Evolutionary conservation across 192 early-diverging fungal species (phyloP).

Genomic region (Gorgonomyces haynaldii): DNA sequence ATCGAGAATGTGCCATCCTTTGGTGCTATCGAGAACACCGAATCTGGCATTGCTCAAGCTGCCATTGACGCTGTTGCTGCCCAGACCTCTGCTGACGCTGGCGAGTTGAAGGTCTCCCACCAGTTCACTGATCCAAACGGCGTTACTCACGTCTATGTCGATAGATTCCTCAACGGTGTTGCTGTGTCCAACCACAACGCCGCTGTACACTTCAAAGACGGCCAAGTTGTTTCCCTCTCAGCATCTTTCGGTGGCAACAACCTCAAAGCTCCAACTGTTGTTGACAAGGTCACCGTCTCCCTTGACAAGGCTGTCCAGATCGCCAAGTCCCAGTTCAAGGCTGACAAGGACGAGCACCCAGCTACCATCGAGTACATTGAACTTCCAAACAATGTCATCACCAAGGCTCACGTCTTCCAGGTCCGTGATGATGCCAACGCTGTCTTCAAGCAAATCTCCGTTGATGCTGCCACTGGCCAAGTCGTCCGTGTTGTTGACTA

Average conservation of each 20-base stretch:
- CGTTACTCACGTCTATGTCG: conserved; percentile 3
- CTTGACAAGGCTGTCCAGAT: conserved; percentile 6
- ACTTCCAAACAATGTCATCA: not conserved
- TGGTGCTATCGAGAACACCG: not conserved
- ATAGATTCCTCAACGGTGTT: not conserved
- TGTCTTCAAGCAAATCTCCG: conserved; percentile 2
- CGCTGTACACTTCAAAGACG: conserved; percentile 7
- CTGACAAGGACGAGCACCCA: not conserved
- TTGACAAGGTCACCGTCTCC: not conserved
- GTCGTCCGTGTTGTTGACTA: conserved; percentile 7
- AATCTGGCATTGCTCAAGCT: too few relatives aligned
- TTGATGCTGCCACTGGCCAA: conserved; percentile 9
- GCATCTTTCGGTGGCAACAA: not conserved
- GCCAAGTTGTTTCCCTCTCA: conserved; percentile 5
- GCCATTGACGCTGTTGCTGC: too few relatives aligned
- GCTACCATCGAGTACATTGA: conserved; percentile 6
- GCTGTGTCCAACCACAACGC: conserved; percentile 5
- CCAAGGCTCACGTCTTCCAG: conserved; percentile 5
- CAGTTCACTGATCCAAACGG: not conserved
- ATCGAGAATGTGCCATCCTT: not conserved
- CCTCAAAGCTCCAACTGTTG: too few relatives aligned
- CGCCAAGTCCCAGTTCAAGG: not conserved
- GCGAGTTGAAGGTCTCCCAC: too few relatives aligned
- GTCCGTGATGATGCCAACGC: not conserved
- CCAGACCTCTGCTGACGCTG: too few relatives aligned